These are phyloP conservation scores for Collariella sp. DNA, from an alignment of 495 filamentous ascomycete species.

Conservation along the genomic window DNA sequence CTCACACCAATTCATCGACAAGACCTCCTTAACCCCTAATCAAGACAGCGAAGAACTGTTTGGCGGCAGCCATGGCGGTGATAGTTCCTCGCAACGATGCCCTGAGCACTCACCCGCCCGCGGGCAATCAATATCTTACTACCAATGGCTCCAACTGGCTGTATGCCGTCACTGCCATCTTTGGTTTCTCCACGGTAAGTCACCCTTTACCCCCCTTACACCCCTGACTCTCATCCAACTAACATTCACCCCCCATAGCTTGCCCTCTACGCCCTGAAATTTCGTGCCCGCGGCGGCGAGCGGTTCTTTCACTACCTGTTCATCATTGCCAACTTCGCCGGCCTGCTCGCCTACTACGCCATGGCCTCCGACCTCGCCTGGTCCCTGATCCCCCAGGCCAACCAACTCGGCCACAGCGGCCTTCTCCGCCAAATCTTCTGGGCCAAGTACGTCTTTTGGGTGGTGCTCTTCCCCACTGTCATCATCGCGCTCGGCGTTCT, in stretches of 20 bases:
- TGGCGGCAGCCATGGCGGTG: constrained; percentile 12
- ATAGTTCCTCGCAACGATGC: constrained; percentile 32
- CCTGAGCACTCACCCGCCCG: constrained; percentile 36
- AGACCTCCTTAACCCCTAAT: background rate
- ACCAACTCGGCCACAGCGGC: constrained; percentile 22
- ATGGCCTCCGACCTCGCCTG: constrained; percentile 38
- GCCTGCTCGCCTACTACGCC: constrained; percentile 40
- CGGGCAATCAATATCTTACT: constrained; percentile 30
- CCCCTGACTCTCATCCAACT: background rate
- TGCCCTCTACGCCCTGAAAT: constrained; percentile 30
- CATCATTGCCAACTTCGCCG: constrained; percentile 39
- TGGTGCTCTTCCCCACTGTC: constrained; percentile 36
- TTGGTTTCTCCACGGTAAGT: constrained; percentile 30
- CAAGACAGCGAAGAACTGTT: background rate
- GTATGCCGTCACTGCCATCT: constrained; percentile 39
- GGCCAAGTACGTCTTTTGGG: constrained; percentile 44
- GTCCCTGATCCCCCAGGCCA: constrained; percentile 24
- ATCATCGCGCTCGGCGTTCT: constrained; percentile 37
- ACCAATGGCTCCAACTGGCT: constrained; percentile 42
- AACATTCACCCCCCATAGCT: constrained; percentile 12
- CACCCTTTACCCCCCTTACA: background rate
- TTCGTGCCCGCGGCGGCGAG: constrained; percentile 36
- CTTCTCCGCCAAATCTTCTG: constrained; percentile 42
- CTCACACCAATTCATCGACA: background rate
- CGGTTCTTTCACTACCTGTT: constrained; percentile 49